Conservation (phyloP, 2,329 filamentous ascomycete species). For the Alternaria ethzedia region DNA sequence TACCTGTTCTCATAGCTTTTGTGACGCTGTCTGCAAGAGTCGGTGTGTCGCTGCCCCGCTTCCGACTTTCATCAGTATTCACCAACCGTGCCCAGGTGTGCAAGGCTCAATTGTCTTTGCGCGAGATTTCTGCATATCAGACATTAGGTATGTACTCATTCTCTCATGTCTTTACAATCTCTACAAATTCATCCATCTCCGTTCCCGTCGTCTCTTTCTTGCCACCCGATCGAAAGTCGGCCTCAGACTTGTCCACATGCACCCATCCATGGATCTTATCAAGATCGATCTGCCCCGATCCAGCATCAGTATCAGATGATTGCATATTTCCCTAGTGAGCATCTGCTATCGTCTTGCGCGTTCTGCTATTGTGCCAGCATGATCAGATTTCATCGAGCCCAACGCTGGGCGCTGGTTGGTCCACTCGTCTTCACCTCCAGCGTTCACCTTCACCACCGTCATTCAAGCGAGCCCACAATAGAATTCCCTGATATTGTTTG, state of each 20-base stretch:
- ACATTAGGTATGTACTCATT: constrained; percentile 6
- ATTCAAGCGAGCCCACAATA: constrained; percentile 14
- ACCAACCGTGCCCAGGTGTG: neutral
- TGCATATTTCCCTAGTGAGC: neutral
- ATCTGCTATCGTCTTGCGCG: neutral
- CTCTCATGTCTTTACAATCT: neutral
- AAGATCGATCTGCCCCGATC: neutral
- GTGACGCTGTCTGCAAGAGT: constrained; percentile 6
- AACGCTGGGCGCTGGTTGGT: neutral
- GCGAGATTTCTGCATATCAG: neutral
- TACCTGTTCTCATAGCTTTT: constrained; percentile 1
- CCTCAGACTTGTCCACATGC: neutral
- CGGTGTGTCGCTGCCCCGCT: constrained; percentile 10
- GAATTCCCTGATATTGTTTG: constrained; percentile 2
- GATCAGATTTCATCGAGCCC: neutral
- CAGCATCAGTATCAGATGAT: neutral
- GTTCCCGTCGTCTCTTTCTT: neutral
- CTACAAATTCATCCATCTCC: neutral
- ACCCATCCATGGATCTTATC: neutral
- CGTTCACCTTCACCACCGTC: constrained; percentile 24
- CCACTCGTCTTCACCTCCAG: constrained; percentile 3
- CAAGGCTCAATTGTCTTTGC: neutral
- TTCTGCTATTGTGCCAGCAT: neutral
- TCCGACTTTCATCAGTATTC: neutral
- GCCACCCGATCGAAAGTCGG: neutral